Percentiles rank a stretch among this genome's conserved stretches.
Conservation (phyloP, 495 filamentous ascomycete genomes). For the Letharia columbiana region DNA sequence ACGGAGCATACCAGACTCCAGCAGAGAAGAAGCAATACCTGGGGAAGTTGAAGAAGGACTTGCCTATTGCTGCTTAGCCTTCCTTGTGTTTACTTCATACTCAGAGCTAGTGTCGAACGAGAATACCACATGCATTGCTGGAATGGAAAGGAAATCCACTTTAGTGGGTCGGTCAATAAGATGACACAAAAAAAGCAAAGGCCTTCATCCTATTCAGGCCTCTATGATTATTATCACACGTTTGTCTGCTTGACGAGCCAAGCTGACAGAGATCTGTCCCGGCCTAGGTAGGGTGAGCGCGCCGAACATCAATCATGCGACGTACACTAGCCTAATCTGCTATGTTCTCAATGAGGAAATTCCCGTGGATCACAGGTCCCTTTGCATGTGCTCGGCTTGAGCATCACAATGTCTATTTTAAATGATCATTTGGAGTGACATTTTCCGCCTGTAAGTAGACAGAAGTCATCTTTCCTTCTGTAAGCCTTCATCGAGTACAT, state of each 20-base stretch:
- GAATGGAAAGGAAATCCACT: not conserved
- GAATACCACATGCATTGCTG: conserved; percentile 10
- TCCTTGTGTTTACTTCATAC: conserved; percentile 21
- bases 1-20: conserved; percentile 97
- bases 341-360: too few relatives aligned
- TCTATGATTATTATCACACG: too few relatives aligned
- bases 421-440: too few relatives aligned
- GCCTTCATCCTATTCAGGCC: not conserved
- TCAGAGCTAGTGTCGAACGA: not conserved
- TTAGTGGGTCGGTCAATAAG: not conserved
- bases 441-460: too few relatives aligned
- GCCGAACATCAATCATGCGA: too few relatives aligned
- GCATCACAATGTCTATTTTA: too few relatives aligned
- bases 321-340: too few relatives aligned
- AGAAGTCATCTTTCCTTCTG: too few relatives aligned
- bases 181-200: not conserved
- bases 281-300: too few relatives aligned
- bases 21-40: conserved; percentile 94
- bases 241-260: not conserved
- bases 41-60: conserved; percentile 99
- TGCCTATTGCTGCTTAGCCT: conserved; percentile 58
- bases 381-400: too few relatives aligned
- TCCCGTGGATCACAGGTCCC: too few relatives aligned
- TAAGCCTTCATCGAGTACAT: too few relatives aligned
- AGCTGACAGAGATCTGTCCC: not conserved